Evolutionary conservation across 306 rosid genomes (phyloP).

Genomic region (Lupinus albus): DNA sequence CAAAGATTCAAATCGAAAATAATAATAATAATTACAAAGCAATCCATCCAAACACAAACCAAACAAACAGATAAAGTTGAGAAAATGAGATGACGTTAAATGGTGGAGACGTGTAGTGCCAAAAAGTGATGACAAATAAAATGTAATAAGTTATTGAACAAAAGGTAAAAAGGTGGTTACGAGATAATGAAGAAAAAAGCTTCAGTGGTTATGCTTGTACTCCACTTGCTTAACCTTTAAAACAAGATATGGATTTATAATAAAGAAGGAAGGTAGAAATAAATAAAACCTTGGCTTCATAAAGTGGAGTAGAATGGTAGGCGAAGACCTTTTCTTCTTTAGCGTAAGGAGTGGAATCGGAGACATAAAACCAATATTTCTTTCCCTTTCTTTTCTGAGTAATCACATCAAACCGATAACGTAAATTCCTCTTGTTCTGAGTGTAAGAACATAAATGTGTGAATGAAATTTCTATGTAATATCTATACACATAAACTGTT

Average conservation of each 20-base stretch:
- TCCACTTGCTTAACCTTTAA: constrained; percentile 57
- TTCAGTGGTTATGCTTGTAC: constrained; percentile 46
- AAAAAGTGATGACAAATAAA: background rate
- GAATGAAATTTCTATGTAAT: background rate
- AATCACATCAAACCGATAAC: background rate
- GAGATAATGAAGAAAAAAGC: constrained; percentile 67
- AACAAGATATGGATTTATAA: constrained; percentile 19
- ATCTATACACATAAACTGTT: too few relatives aligned
- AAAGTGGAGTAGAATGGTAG: constrained; percentile 45
- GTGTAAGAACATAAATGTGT: background rate
- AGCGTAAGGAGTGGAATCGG: constrained; percentile 49
- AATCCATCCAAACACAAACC: background rate
- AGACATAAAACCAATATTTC: constrained; percentile 6
- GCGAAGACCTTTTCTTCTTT: constrained; percentile 70
- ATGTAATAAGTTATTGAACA: background rate
- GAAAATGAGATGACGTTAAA: background rate
- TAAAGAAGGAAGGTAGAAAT: background rate
- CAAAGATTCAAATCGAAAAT: constrained; percentile 41
- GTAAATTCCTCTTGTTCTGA: background rate
- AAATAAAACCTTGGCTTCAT: constrained; percentile 67
- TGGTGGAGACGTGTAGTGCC: background rate
- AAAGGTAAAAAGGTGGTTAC: constrained; percentile 44
- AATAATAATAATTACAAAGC: background rate
- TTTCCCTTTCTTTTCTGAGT: background rate
- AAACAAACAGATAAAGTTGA: background rate